Evolutionary conservation across 1,284 basidiomycete species (phyloP).

Genomic region (Ceratobasidium sp.): DNA sequence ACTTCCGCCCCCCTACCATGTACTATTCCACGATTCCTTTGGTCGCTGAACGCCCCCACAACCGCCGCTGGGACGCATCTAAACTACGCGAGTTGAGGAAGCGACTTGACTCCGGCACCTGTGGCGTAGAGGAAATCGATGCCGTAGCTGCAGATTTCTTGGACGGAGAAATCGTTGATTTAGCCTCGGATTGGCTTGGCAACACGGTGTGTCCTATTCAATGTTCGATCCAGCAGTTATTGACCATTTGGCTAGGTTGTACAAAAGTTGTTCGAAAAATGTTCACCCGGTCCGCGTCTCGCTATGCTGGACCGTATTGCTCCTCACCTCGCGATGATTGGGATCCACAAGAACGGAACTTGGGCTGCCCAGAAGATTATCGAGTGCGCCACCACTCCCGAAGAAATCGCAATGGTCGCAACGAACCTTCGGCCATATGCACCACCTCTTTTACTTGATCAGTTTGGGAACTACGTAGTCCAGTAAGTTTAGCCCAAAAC

Average conservation of each 20-base stretch:
- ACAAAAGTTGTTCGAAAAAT: slow-evolving; percentile 96
- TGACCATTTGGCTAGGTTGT: slow-evolving; percentile 67
- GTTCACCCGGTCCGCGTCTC: slow-evolving; percentile 78
- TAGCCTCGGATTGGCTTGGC: slow-evolving; percentile 98
- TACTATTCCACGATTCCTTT: slow-evolving; percentile 94
- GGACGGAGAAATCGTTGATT: slow-evolving; percentile 90
- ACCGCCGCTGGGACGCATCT: slow-evolving; percentile 91
- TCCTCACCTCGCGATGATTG: slow-evolving; percentile 96
- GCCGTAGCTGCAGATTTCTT: slow-evolving; percentile 88
- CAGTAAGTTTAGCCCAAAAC: slow-evolving; percentile 68
- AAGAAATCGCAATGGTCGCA: slow-evolving; percentile 87
- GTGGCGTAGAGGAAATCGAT: slow-evolving; percentile 89
- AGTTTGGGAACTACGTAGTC: slow-evolving; percentile 98
- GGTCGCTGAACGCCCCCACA: slow-evolving; percentile 83
- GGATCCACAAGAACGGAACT: slow-evolving; percentile 99
- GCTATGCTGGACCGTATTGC: slow-evolving; percentile 94
- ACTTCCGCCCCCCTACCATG: slow-evolving; percentile 86
- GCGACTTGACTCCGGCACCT: slow-evolving; percentile 82
- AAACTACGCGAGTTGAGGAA: slow-evolving; percentile 95
- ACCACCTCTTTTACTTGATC: slow-evolving; percentile 93
- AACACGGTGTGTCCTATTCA: slow-evolving; percentile 78
- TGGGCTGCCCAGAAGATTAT: slow-evolving; percentile 99
- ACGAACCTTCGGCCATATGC: slow-evolving; percentile 90
- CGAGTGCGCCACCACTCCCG: slow-evolving; percentile 89
- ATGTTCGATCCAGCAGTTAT: not conserved